These are phyloP conservation scores for Clonostachys rosea DNA, from an alignment of 2,329 filamentous ascomycete species.

Conservation along the genomic window DNA sequence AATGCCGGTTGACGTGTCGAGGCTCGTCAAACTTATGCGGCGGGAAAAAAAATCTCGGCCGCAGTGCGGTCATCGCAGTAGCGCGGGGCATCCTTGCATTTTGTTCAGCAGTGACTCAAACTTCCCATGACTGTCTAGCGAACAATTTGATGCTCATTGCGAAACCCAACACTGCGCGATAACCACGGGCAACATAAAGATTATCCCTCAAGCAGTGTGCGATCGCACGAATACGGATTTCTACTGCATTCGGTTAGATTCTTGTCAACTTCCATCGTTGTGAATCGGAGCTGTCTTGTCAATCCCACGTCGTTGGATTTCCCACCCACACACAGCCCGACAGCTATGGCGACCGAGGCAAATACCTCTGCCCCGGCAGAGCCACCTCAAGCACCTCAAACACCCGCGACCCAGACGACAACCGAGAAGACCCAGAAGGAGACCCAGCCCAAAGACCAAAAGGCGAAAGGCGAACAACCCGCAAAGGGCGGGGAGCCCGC, in stretches of 20 bases:
- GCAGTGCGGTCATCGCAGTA: slow-evolving; percentile 8
- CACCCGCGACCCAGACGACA: background rate
- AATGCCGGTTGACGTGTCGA: too few relatives aligned
- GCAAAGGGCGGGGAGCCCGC: slow-evolving; percentile 7
- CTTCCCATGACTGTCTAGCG: slow-evolving; percentile 6
- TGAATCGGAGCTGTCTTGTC: too few relatives aligned
- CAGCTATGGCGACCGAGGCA: slow-evolving; percentile 1
- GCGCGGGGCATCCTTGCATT: slow-evolving; percentile 20
- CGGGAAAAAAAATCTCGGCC: background rate
- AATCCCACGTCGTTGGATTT: too few relatives aligned
- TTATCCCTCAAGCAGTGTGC: too few relatives aligned
- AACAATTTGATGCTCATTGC: too few relatives aligned
- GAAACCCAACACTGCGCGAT: too few relatives aligned
- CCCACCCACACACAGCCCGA: too few relatives aligned
- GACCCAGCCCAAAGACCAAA: slow-evolving; percentile 1
- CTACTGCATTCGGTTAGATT: too few relatives aligned
- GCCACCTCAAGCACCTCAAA: background rate
- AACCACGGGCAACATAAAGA: too few relatives aligned
- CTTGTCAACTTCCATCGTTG: too few relatives aligned
- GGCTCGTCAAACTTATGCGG: too few relatives aligned
- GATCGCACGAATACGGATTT: too few relatives aligned
- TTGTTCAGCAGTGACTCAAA: slow-evolving; percentile 25
- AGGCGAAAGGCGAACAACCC: background rate
- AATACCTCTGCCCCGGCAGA: background rate
- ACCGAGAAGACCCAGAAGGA: slow-evolving; percentile 2